Evolutionary conservation across 208 protist species (phyloP).

Genomic region (Crithidia acanthocephali): DNA sequence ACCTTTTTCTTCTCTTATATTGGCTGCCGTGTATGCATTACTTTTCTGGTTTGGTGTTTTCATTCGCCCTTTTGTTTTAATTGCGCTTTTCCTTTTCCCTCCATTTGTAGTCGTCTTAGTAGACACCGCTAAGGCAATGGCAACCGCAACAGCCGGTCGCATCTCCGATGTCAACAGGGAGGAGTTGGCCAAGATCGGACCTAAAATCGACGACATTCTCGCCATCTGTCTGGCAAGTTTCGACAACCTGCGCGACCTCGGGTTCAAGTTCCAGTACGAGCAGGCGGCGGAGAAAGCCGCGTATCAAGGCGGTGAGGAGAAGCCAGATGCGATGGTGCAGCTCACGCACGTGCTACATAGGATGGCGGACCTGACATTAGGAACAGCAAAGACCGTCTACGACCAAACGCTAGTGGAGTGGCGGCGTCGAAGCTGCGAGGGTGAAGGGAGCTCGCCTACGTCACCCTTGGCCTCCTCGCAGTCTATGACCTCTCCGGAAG

Average conservation of each 20-base stretch:
- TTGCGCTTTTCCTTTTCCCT: constrained; percentile 3
- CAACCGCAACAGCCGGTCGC: constrained; percentile 18
- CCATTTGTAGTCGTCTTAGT: not conserved
- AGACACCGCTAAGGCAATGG: constrained; percentile 2
- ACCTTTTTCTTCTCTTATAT: not conserved
- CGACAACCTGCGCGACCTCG: constrained; percentile 54
- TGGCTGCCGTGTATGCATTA: not conserved
- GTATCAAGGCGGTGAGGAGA: constrained; percentile 51
- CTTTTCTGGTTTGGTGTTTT: not conserved
- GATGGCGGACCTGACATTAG: constrained; percentile 73
- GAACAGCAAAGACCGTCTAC: constrained; percentile 49
- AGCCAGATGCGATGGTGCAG: constrained; percentile 57
- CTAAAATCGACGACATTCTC: constrained; percentile 67
- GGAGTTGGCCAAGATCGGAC: constrained; percentile 55
- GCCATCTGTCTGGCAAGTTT: constrained; percentile 59
- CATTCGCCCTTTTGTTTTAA: constrained; percentile 5
- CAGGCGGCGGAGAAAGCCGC: constrained; percentile 79
- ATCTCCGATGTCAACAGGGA: constrained; percentile 44
- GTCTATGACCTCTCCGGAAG: constrained; percentile 35
- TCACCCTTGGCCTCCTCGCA: constrained; percentile 17
- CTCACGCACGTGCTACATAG: constrained; percentile 61
- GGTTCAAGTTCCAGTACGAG: constrained; percentile 84
- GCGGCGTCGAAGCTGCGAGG: constrained; percentile 31
- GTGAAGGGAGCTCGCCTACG: constrained; percentile 13
- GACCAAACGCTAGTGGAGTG: constrained; percentile 38